Base-by-base conservation (phyloP, 208 protist species). In the Crithidia bombi region DNA sequence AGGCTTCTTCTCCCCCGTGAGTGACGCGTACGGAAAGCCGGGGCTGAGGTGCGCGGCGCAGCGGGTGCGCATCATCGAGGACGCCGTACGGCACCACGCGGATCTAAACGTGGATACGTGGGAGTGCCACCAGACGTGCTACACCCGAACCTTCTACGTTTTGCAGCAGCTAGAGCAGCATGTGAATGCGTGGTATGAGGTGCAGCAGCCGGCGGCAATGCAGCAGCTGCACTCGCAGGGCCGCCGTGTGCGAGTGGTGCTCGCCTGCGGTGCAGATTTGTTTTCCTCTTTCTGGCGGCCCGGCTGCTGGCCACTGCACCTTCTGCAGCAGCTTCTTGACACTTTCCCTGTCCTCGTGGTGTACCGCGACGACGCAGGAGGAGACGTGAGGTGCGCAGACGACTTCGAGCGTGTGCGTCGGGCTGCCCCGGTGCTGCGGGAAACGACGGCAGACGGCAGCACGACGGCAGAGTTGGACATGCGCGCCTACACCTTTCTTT, bases 1-100 rank as follows among this genome's bases (percentile, higher is more conserved):
- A n/a, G 91, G 89, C 10, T 94, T 90, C 55, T 25, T 96, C 9
- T 96, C 91, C 1, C 89, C 87, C 0, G 91, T 96, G 1, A 61
- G 73, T 30, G 91, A 96, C 67, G 74, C 67, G 19, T 96, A 96
- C 76, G 75, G 65, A 21, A 96, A 96, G 39, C 69, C 87, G 2
- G 85, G 85, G 0, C 73, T 94, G n/a, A 15, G 26, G 21, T 51
- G 68, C 3, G 83, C 87, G 30, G 17, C 50, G 15, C 55, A 88
- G 25, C 86, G 91, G 1, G 75, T 78, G 30, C 64, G 30, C 0
- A 76, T 94, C 23, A 78, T 80, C 17, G 44, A 78, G 9, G 76
- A 73, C 1, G 71, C 78, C 0, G 36, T 95, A 5, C 32, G 50
- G 5, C 21, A 38, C 12, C 85, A 96, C 65, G 41, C 78, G 3